phyloP scores from a whole-genome alignment of 2,329 filamentous ascomycete genomes.

The Amauroascus niger region DNA sequence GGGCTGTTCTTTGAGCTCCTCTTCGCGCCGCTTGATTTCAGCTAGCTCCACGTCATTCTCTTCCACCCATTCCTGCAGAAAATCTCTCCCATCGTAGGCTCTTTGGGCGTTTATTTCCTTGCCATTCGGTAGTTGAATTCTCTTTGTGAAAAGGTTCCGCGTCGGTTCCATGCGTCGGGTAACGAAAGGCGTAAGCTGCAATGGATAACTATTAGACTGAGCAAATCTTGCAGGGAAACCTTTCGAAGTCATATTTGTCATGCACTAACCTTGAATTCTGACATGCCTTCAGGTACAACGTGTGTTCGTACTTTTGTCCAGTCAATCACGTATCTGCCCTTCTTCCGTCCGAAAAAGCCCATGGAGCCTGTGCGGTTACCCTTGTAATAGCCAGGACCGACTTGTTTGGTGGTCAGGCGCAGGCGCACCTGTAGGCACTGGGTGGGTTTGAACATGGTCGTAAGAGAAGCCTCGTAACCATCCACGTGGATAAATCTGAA shows the following conservation, averaged over 20 bases:
- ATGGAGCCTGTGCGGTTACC: conserved; percentile 81
- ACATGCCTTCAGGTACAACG: conserved; percentile 61
- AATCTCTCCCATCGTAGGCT: conserved; percentile 29
- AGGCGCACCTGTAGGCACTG: conserved; percentile 54
- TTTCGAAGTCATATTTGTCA: not conserved
- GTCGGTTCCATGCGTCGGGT: conserved; percentile 35
- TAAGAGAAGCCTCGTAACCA: not conserved
- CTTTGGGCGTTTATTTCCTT: conserved; percentile 13
- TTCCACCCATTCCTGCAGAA: conserved; percentile 33
- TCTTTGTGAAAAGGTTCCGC: conserved; percentile 27
- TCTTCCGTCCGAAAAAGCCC: conserved; percentile 60
- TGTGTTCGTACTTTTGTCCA: conserved; percentile 85
- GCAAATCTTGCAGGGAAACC: conserved; percentile 11
- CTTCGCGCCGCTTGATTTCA: conserved; percentile 12
- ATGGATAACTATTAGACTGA: conserved; percentile 1
- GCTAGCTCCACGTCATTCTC: conserved; percentile 29
- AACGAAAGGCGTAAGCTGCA: conserved; percentile 39
- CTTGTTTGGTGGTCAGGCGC: conserved; percentile 87
- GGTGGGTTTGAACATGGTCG: conserved; percentile 37
- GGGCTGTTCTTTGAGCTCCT: conserved; percentile 7
- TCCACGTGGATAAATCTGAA: not conserved
- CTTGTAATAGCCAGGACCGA: conserved; percentile 94
- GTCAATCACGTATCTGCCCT: conserved; percentile 60
- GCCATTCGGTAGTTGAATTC: conserved; percentile 19
- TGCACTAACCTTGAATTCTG: conserved; percentile 57